Conservation (phyloP, 192 early-diverging fungal genomes). For the Dissophora ornata region DNA sequence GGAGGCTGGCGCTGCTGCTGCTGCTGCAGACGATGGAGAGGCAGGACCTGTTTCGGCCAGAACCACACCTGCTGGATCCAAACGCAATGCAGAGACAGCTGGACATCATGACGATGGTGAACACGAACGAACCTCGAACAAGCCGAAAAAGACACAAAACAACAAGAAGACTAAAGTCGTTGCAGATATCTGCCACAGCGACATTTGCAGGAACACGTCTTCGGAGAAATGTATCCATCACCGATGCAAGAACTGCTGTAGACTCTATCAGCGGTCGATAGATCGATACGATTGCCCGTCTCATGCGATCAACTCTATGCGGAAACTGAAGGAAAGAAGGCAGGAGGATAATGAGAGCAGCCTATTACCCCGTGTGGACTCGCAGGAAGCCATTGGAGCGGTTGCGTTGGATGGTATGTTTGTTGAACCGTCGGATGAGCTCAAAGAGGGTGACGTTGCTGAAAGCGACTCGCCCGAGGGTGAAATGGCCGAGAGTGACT, state of each 20-base stretch:
- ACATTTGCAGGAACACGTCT: constrained; percentile 28
- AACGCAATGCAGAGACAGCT: constrained; percentile 34
- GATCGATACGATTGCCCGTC: constrained; percentile 31
- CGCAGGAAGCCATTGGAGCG: constrained; percentile 34
- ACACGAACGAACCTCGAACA: not conserved
- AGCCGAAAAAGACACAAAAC: constrained; percentile 3
- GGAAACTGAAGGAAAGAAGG: not conserved
- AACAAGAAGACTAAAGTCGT: constrained; percentile 39
- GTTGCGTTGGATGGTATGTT: constrained; percentile 50
- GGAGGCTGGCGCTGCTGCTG: no score
- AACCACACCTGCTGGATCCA: not conserved
- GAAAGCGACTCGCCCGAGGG: no score
- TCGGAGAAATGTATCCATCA: constrained; percentile 41
- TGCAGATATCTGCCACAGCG: constrained; percentile 16
- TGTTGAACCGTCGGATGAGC: constrained; percentile 1
- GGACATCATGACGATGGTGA: constrained; percentile 25
- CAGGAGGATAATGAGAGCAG: not conserved
- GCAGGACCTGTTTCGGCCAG: not conserved
- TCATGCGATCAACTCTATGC: constrained; percentile 28
- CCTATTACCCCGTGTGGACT: constrained; percentile 33
- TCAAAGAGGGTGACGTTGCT: not conserved
- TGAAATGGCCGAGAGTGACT: not conserved
- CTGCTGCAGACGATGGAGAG: not conserved
- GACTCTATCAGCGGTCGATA: constrained; percentile 12
- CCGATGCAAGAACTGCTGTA: constrained; percentile 42